A percentile compares a stretch with the other conserved stretches of the same genome.
Evolutionary conservation across 1,284 basidiomycete genomes (phyloP).

Genomic region (Erythrobasidium hasegawianum): DNA sequence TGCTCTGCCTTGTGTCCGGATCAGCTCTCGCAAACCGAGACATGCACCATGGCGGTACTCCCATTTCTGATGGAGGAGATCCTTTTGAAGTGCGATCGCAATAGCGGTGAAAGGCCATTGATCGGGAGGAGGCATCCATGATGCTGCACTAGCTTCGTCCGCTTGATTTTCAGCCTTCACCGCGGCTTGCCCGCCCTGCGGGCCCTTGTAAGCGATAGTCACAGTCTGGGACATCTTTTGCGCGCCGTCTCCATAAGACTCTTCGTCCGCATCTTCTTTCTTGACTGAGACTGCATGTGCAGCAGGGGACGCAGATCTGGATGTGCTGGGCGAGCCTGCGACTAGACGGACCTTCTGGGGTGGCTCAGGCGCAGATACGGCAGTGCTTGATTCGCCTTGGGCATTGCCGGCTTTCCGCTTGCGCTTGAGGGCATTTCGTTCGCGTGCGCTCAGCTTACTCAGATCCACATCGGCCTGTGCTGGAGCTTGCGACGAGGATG

Average conservation of each 20-base stretch:
- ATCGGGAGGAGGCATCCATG: constrained; percentile 51
- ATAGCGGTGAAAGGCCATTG: constrained; percentile 87
- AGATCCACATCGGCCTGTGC: constrained; percentile 36
- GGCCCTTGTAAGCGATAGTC: constrained; percentile 14
- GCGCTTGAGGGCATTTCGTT: constrained; percentile 82
- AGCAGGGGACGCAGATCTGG: constrained; percentile 6
- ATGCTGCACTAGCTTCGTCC: background rate
- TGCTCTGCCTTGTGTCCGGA: constrained; percentile 77
- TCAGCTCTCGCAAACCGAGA: constrained; percentile 80
- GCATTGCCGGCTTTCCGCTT: constrained; percentile 71
- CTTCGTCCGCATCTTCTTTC: constrained; percentile 14
- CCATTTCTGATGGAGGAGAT: constrained; percentile 84
- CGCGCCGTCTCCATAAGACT: background rate
- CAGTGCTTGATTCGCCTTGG: constrained; percentile 2
- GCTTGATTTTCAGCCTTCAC: constrained; percentile 20
- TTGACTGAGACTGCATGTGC: background rate
- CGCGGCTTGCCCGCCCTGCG: constrained; percentile 6
- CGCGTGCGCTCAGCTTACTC: constrained; percentile 64
- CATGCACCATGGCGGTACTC: constrained; percentile 92
- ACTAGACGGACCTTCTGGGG: constrained; percentile 22
- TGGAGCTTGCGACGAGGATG: constrained; percentile 10
- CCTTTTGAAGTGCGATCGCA: constrained; percentile 73
- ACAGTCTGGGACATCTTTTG: background rate
- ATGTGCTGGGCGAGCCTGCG: constrained; percentile 1
- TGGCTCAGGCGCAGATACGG: constrained; percentile 28